Conservation (phyloP, 345 rosid species). For the Eucalyptus cloeziana region DNA sequence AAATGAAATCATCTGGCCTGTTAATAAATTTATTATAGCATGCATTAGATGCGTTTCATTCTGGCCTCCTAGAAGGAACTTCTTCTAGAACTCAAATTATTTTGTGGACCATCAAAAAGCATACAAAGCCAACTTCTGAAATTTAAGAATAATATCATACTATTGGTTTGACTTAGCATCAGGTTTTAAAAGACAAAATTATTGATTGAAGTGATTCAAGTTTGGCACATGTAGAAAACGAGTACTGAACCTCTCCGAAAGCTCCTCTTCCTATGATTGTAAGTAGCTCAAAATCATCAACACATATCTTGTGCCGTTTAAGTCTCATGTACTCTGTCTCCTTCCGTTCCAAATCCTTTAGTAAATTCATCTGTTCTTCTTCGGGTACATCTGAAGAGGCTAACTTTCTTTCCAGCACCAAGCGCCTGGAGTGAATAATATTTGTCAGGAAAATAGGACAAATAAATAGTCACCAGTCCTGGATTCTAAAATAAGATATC, state of each 20-base stretch:
- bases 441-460: background rate
- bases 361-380: conserved; percentile 57
- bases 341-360: conserved; percentile 73
- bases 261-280: conserved; percentile 89
- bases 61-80: background rate
- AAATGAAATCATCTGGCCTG: background rate
- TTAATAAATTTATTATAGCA: background rate
- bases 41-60: background rate
- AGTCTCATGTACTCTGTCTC: conserved; percentile 84
- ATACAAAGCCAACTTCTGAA: background rate
- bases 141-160: background rate
- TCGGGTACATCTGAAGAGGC: conserved; percentile 61
- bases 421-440: conserved; percentile 39
- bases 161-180: background rate
- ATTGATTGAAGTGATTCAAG: background rate
- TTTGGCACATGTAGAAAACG: background rate
- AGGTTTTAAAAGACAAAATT: background rate
- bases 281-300: conserved; percentile 78
- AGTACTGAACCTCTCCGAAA: conserved; percentile 75
- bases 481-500: background rate
- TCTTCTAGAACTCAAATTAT: background rate
- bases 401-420: conserved; percentile 49
- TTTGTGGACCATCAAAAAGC: background rate
- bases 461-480: background rate
- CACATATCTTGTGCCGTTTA: conserved; percentile 74